Conservation (phyloP, 2,329 filamentous ascomycete genomes). For the Penicillium corylophilum region DNA sequence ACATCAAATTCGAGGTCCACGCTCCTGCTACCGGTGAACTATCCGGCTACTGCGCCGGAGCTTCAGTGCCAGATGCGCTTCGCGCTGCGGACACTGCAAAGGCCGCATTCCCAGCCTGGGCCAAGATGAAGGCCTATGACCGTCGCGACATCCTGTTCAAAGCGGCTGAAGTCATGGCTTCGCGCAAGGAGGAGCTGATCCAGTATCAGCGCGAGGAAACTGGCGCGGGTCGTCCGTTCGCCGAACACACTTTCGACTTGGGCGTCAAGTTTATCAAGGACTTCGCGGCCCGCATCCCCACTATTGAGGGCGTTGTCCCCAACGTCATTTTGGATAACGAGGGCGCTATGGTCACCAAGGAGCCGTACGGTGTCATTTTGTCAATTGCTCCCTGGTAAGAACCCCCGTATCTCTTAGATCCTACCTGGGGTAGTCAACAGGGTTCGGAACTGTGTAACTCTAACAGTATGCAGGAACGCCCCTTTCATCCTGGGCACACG, state of each 20-base stretch:
- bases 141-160: constrained; percentile 65
- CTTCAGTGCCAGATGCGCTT: constrained; percentile 55
- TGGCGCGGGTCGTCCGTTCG: constrained; percentile 45
- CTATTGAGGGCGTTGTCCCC: constrained; percentile 52
- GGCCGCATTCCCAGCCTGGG: constrained; percentile 70
- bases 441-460: constrained; percentile 1
- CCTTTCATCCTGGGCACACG: constrained; percentile 52
- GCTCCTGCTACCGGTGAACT: constrained; percentile 56
- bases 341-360: constrained; percentile 66
- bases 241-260: constrained; percentile 36
- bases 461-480: constrained; percentile 48
- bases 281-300: constrained; percentile 51
- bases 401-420: background rate
- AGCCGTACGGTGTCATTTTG: constrained; percentile 76
- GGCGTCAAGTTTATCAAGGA: constrained; percentile 47
- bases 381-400: constrained; percentile 77
- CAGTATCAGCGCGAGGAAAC: constrained; percentile 62
- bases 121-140: constrained; percentile 56
- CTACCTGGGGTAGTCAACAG: background rate
- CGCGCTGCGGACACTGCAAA: constrained; percentile 62
- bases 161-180: constrained; percentile 46
- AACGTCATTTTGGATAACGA: constrained; percentile 50
- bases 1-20: constrained; percentile 50
- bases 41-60: constrained; percentile 57
- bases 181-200: constrained; percentile 59